Evolutionary conservation across 495 filamentous ascomycete species (phyloP), one percentile per base, ranked within the genome.

Genomic region (Talaromyces adpressus): DNA sequence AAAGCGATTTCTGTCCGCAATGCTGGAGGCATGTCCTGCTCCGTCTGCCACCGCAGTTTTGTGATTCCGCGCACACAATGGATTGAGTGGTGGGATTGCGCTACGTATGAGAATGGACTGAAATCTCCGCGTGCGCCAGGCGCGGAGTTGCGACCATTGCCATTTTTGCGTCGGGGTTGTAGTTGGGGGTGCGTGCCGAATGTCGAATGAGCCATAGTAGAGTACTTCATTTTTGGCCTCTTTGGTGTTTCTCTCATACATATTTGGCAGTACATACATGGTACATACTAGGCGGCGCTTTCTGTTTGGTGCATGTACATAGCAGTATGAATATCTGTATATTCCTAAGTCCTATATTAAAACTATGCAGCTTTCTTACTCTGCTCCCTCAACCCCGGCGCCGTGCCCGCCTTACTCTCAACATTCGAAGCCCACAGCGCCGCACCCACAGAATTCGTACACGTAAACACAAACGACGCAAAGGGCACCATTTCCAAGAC

Each of bases 351-450:
- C n/a, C n/a, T n/a, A n/a, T n/a, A n/a, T n/a, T n/a, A n/a, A n/a
- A n/a, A n/a, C n/a, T 49, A 49, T 20, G 45, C 45, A 49, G 78
- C 80, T 65, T 84, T 85, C 70, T 81, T 83, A 16, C 78, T 80
- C 62, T 82, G 71, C 54, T 84, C 83, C 57, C 77, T 77, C 60
- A 87, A 68, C 5, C 70, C 77, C 1, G 84, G 82, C 20, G 82
- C 81, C 9, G 83, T 87, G 34, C 75, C 62, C 45, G 68, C 56
- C 65, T 69, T 60, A 63, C 83, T 81, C 75, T 98, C 94, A 61
- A 97, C 83, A 77, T 97, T 93, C 6, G 91, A 88, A 22, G 94
- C 93, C 92, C 92, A 98, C 29, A 98, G 78, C 20, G 92, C 94
- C 25, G 94, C 94, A 1, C 93, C 94, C 57, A 93, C 91, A 9